Evolutionary conservation across 768 basidiomycete species (phyloP).

Genomic region (Boletus patriciae): DNA sequence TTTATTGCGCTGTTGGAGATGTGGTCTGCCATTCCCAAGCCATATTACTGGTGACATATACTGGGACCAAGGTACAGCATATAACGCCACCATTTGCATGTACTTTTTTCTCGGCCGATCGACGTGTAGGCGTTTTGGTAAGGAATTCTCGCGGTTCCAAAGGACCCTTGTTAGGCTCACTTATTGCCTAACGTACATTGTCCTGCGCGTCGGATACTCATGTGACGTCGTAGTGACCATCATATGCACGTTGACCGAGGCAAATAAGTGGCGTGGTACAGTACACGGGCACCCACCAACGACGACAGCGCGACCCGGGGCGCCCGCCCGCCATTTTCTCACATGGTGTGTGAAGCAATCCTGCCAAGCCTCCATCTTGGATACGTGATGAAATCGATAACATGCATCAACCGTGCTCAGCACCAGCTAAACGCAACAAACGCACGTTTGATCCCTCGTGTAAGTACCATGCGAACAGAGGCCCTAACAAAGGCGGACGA

Average conservation of each 20-base stretch:
- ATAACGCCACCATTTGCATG: constrained; percentile 1
- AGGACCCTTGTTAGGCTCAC: neutral
- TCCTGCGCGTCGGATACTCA: constrained; percentile 1
- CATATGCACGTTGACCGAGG: constrained; percentile 5
- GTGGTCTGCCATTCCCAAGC: constrained; percentile 12
- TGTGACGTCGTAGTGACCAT: neutral
- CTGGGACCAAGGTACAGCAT: neutral
- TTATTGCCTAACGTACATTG: constrained; percentile 13
- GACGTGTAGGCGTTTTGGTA: neutral
- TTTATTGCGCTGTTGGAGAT: constrained; percentile 2
- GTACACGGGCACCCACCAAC: neutral
- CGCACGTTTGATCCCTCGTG: neutral
- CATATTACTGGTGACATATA: neutral
- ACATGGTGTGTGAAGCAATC: neutral
- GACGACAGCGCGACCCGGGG: neutral
- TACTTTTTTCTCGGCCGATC: neutral
- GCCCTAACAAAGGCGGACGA: neutral
- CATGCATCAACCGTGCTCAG: neutral
- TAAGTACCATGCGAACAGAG: neutral
- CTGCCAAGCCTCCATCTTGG: neutral
- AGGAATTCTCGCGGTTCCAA: neutral
- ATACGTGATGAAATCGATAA: neutral
- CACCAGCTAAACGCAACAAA: neutral
- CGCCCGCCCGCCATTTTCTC: neutral
- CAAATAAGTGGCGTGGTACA: neutral